phyloP scores from a whole-genome alignment of 192 early-diverging fungal species.

The Phlyctochytrium bullatum region DNA sequence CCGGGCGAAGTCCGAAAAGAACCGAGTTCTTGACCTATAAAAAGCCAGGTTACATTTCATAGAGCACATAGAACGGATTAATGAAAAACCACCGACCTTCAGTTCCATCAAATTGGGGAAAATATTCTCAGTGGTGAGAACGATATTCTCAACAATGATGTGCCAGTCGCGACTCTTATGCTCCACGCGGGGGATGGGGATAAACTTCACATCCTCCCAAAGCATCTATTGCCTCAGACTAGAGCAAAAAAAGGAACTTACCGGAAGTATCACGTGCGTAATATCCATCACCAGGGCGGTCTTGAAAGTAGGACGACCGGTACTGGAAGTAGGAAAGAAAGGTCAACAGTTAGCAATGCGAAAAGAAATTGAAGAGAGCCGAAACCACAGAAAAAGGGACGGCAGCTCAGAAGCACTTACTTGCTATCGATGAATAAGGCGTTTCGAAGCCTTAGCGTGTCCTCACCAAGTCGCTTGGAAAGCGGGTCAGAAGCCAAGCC shows the following conservation, averaged over 20 bases:
- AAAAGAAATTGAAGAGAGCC: slow-evolving; percentile 7
- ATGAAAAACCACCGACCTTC: slow-evolving; percentile 21
- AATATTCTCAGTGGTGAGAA: slow-evolving; percentile 38
- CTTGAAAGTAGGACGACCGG: slow-evolving; percentile 30
- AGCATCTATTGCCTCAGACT: slow-evolving; percentile 17
- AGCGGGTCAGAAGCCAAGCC: slow-evolving; percentile 20
- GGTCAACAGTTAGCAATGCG: not conserved
- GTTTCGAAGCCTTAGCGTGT: slow-evolving; percentile 10
- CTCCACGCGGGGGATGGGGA: slow-evolving; percentile 47
- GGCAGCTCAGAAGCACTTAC: not conserved
- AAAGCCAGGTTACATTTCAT: not conserved
- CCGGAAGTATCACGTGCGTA: slow-evolving; percentile 30
- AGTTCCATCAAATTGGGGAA: slow-evolving; percentile 36
- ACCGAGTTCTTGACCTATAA: slow-evolving; percentile 25
- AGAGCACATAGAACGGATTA: not conserved
- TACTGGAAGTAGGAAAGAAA: slow-evolving; percentile 13
- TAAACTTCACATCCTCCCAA: slow-evolving; percentile 39
- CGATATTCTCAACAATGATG: slow-evolving; percentile 37
- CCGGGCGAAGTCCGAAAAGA: slow-evolving; percentile 18
- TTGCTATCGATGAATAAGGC: slow-evolving; percentile 25
- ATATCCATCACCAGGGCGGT: slow-evolving; percentile 28
- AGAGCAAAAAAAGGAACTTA: not conserved
- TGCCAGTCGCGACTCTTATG: slow-evolving; percentile 32
- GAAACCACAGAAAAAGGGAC: not conserved
- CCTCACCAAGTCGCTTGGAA: slow-evolving; percentile 22